Percentiles rank a stretch among this genome's conserved stretches.
These are phyloP conservation scores for Sinapis alba DNA, from an alignment of 441 rosid genomes.

Conservation along the genomic window DNA sequence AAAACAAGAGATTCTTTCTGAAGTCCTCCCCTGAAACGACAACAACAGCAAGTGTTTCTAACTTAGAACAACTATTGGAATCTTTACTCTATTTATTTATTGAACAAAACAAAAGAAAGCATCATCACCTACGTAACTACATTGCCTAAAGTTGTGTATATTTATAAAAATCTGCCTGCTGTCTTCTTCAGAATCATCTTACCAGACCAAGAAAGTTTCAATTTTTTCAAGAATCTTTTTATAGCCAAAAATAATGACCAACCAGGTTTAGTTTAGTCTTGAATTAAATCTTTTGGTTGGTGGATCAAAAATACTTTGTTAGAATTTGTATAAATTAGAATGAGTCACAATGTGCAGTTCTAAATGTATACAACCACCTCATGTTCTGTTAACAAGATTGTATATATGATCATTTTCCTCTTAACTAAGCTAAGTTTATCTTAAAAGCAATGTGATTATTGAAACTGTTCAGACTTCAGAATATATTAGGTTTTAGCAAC, in stretches of 20 bases:
- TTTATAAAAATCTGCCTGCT: not conserved
- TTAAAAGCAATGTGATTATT: not conserved
- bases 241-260: not conserved
- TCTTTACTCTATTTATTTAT: slow-evolving; percentile 27
- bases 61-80: slow-evolving; percentile 30
- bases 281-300: slow-evolving; percentile 18
- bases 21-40: slow-evolving; percentile 7
- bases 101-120: slow-evolving; percentile 9
- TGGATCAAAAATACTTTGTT: slow-evolving; percentile 13
- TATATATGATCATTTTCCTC: not conserved
- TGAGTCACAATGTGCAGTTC: slow-evolving; percentile 1
- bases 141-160: slow-evolving; percentile 20
- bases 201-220: slow-evolving; percentile 25
- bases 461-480: not conserved
- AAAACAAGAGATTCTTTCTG: slow-evolving; percentile 19
- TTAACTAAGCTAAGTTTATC: not conserved
- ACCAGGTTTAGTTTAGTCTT: not conserved
- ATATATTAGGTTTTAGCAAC: not conserved
- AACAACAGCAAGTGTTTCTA: slow-evolving; percentile 27
- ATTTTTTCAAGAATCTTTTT: not conserved
- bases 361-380: not conserved
- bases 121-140: slow-evolving; percentile 39
- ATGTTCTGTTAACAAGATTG: not conserved
- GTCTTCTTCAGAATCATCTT: slow-evolving; percentile 31
- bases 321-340: not conserved